These are phyloP conservation scores for Colletotrichum truncatum DNA, from an alignment of 2,329 filamentous ascomycete species.

Conservation along the genomic window DNA sequence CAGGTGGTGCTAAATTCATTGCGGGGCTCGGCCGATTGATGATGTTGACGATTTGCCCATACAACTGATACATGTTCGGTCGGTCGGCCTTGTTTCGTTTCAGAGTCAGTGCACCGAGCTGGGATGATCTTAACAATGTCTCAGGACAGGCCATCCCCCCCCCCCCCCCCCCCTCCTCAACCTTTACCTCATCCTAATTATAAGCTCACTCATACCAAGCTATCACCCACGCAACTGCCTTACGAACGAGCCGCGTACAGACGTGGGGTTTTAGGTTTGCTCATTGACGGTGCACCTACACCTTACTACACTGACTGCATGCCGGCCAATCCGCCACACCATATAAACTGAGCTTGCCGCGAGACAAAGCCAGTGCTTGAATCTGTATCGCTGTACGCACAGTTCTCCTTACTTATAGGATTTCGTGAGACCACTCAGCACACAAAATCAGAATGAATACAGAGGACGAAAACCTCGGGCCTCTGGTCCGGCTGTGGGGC, in stretches of 20 bases:
- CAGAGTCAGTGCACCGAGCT: conserved; percentile 21
- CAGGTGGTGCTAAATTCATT: not conserved
- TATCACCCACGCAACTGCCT: conserved; percentile 1
- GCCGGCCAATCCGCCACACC: not conserved
- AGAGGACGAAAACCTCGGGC: conserved; percentile 46
- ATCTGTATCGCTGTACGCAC: not conserved
- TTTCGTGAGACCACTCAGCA: not conserved
- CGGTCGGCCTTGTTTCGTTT: conserved; percentile 18
- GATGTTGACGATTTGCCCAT: conserved; percentile 1
- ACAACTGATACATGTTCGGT: conserved; percentile 3
- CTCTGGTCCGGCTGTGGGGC: conserved; percentile 64
- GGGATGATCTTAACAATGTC: conserved; percentile 14
- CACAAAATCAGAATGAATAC: not conserved
- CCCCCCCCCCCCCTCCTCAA: not conserved
- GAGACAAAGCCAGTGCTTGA: not conserved
- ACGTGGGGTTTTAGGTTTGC: conserved; percentile 25
- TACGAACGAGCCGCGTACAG: conserved; percentile 8
- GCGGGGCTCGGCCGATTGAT: not conserved
- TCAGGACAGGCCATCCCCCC: conserved; percentile 18
- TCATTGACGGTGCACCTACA: conserved; percentile 11
- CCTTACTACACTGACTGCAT: not conserved
- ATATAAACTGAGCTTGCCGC: not conserved
- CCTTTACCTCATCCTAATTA: conserved; percentile 9
- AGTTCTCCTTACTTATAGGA: not conserved
- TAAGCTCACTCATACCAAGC: not conserved